Evolutionary conservation across 768 basidiomycete genomes (phyloP).

Genomic region (Phylloporus rhodoxanthus): DNA sequence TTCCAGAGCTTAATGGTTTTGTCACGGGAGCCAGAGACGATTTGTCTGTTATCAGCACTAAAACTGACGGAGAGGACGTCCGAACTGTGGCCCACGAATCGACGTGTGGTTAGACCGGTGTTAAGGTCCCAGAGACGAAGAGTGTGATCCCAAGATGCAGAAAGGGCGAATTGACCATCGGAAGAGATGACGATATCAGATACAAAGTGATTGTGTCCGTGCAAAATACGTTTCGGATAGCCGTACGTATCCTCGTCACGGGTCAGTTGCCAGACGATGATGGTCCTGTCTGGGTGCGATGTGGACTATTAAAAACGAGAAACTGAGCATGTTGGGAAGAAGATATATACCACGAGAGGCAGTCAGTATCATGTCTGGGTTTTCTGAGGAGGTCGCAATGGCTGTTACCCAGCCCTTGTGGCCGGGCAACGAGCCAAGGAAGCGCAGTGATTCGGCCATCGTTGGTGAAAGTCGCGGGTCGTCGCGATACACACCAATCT

Average conservation of each 20-base stretch:
- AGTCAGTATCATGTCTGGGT: slow-evolving; percentile 98
- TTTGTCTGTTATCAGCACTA: slow-evolving; percentile 99
- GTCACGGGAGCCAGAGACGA: slow-evolving; percentile 97
- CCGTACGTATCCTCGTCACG: slow-evolving; percentile 89
- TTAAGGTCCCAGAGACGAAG: slow-evolving; percentile 99
- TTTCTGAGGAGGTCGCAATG: slow-evolving; percentile 96
- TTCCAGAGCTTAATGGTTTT: slow-evolving; percentile 99
- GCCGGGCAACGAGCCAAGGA: slow-evolving; percentile 86
- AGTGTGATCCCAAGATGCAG: slow-evolving; percentile 99
- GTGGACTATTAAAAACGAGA: slow-evolving; percentile 17
- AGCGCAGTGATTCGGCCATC: slow-evolving; percentile 85
- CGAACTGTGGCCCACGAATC: slow-evolving; percentile 96
- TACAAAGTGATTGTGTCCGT: slow-evolving; percentile 99
- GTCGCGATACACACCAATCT: slow-evolving; percentile 17
- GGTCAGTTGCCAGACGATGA: slow-evolving; percentile 99
- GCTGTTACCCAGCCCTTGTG: slow-evolving; percentile 99
- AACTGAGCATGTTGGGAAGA: slow-evolving; percentile 1
- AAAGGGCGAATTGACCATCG: slow-evolving; percentile 98
- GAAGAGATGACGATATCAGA: slow-evolving; percentile 98
- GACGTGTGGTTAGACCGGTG: slow-evolving; percentile 91
- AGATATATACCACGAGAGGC: slow-evolving; percentile 81
- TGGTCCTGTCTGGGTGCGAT: slow-evolving; percentile 95
- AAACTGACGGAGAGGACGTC: slow-evolving; percentile 99
- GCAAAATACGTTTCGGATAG: slow-evolving; percentile 94
- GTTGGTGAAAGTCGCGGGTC: slow-evolving; percentile 22